These are phyloP conservation scores for Triticum turgidum DNA, from an alignment of 176 grass and related monocot species.

Conservation along the genomic window DNA sequence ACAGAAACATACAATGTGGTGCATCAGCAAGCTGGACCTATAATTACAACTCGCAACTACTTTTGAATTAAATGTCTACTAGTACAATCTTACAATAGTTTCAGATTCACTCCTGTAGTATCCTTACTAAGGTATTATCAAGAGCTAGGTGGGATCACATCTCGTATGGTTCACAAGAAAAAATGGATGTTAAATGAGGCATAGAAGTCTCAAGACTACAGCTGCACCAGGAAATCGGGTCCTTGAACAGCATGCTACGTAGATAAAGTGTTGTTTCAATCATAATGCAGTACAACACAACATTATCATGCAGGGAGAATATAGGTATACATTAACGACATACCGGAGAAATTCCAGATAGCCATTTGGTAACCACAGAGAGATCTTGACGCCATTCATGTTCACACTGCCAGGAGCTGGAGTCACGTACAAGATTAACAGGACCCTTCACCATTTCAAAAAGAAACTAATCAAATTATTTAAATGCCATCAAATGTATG, in stretches of 20 bases:
- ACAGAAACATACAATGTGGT: background rate
- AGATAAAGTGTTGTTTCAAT: slow-evolving; percentile 2
- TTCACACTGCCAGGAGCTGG: slow-evolving; percentile 81
- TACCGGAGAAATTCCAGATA: slow-evolving; percentile 86
- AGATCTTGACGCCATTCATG: slow-evolving; percentile 98
- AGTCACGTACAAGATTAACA: slow-evolving; percentile 89
- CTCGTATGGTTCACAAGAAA: background rate
- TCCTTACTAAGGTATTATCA: background rate
- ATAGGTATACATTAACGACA: background rate
- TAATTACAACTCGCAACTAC: background rate
- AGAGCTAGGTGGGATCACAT: background rate
- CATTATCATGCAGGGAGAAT: slow-evolving; percentile 10
- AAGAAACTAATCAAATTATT: background rate
- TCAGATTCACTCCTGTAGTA: background rate
- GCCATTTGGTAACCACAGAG: slow-evolving; percentile 97
- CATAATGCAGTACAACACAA: background rate
- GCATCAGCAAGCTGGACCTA: background rate
- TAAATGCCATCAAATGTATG: background rate
- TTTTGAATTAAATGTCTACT: slow-evolving; percentile 1
- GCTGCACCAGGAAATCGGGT: slow-evolving; percentile 9
- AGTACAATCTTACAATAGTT: background rate
- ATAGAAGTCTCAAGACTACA: background rate
- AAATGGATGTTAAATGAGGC: background rate
- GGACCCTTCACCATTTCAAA: slow-evolving; percentile 62
- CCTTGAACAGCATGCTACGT: background rate